Conservation (phyloP, 495 filamentous ascomycete species). For the Talaromyces trachyspermus region DNA sequence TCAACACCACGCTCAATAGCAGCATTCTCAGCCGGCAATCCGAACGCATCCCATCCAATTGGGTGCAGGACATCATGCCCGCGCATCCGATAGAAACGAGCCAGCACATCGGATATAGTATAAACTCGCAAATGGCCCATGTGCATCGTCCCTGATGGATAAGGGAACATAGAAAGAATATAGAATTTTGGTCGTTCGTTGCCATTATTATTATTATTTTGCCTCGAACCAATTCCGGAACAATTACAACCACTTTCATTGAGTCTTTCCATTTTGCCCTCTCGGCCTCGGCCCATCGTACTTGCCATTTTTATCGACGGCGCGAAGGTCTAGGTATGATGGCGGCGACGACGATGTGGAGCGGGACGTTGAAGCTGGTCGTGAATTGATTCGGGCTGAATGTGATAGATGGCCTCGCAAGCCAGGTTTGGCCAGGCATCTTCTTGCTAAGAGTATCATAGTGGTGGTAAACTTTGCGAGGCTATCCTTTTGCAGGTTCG, state of each 20-base stretch:
- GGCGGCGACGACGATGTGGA: slow-evolving; percentile 15
- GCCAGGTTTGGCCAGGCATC: not conserved
- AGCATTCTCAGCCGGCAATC: slow-evolving; percentile 85
- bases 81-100: slow-evolving; percentile 68
- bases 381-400: not conserved
- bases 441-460: not conserved
- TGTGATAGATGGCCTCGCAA: not conserved
- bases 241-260: too few species aligned
- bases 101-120: slow-evolving; percentile 80
- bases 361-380: slow-evolving; percentile 12
- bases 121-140: slow-evolving; percentile 85
- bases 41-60: slow-evolving; percentile 94
- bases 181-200: slow-evolving; percentile 53
- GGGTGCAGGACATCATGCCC: slow-evolving; percentile 73
- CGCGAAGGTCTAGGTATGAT: slow-evolving; percentile 49
- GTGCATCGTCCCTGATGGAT: slow-evolving; percentile 84
- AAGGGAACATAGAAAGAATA: slow-evolving; percentile 87
- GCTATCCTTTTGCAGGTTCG: too few species aligned
- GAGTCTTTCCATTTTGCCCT: not conserved
- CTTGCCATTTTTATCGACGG: slow-evolving; percentile 72
- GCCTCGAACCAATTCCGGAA: not conserved
- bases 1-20: slow-evolving; percentile 80
- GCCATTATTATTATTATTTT: too few species aligned
- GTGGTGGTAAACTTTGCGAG: too few species aligned
- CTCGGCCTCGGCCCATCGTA: slow-evolving; percentile 39